Evolutionary conservation across 805 yeast genomes (phyloP).

Genomic region (Pichia thaimueangensis): DNA sequence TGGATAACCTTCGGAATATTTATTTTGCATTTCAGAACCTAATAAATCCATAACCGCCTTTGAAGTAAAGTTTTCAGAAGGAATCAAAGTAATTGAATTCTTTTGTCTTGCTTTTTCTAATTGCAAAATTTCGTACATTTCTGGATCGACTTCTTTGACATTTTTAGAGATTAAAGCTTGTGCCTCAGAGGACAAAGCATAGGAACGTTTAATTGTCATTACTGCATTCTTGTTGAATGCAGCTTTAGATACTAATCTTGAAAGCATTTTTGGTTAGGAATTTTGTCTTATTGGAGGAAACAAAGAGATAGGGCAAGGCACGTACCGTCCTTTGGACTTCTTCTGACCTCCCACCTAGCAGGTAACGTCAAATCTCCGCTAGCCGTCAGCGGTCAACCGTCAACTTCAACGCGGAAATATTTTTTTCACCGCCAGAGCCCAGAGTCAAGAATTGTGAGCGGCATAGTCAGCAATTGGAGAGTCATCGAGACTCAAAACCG

Average conservation of each 20-base stretch:
- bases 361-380: too few species aligned
- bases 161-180: constrained; percentile 52
- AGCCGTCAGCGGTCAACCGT: too few species aligned
- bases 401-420: too few species aligned
- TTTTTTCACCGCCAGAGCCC: too few species aligned
- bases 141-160: constrained; percentile 73
- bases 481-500: too few species aligned
- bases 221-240: constrained; percentile 1
- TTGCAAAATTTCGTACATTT: constrained; percentile 70
- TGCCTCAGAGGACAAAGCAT: constrained; percentile 44
- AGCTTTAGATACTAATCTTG: constrained; percentile 3
- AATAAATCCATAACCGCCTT: constrained; percentile 89
- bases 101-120: constrained; percentile 81
- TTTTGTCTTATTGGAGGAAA: too few species aligned
- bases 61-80: constrained; percentile 95
- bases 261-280: neutral
- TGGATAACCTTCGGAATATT: constrained; percentile 97
- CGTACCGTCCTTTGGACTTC: too few species aligned
- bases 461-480: too few species aligned
- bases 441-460: too few species aligned
- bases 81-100: constrained; percentile 86
- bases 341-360: too few species aligned
- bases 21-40: constrained; percentile 96
- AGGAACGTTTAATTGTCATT: constrained; percentile 23
- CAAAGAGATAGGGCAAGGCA: too few species aligned